phyloP scores from a whole-genome alignment of 1,139 yeast genomes.

The Nakaseomyces sp. region DNA sequence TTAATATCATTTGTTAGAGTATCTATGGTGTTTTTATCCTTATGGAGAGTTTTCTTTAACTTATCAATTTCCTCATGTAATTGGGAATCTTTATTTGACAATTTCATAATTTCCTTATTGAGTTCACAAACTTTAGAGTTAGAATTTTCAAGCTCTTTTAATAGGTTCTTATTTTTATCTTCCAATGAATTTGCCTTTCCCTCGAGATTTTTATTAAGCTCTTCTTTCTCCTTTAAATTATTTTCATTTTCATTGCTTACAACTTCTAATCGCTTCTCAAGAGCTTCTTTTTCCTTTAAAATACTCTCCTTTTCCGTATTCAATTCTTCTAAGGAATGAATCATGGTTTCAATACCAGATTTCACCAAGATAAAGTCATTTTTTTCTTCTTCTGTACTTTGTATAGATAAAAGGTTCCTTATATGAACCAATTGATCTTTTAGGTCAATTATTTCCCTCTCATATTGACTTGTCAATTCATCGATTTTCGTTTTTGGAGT shows the following conservation, averaged over 20 bases:
- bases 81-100: not conserved
- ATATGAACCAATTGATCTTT: not conserved
- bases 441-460: not conserved
- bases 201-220: not conserved
- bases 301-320: not conserved
- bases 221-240: not conserved
- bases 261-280: not conserved
- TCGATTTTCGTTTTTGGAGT: not conserved
- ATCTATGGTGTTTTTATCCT: too few species aligned
- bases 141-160: not conserved
- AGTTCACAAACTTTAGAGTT: not conserved
- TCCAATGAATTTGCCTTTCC: not conserved
- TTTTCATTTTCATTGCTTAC: not conserved
- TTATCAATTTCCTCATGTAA: not conserved
- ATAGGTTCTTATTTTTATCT: not conserved
- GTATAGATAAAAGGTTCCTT: not conserved
- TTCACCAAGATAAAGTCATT: not conserved
- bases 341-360: not conserved
- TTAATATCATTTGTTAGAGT: too few species aligned
- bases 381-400: not conserved
- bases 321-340: not conserved
- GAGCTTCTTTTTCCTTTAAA: not conserved
- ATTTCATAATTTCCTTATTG: not conserved
- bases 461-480: constrained; percentile 1
- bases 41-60: not conserved